Percentiles rank a stretch among this genome's conserved stretches.
Conservation (phyloP, 2,329 filamentous ascomycete genomes). For the Trichoderma cornu-damae region DNA sequence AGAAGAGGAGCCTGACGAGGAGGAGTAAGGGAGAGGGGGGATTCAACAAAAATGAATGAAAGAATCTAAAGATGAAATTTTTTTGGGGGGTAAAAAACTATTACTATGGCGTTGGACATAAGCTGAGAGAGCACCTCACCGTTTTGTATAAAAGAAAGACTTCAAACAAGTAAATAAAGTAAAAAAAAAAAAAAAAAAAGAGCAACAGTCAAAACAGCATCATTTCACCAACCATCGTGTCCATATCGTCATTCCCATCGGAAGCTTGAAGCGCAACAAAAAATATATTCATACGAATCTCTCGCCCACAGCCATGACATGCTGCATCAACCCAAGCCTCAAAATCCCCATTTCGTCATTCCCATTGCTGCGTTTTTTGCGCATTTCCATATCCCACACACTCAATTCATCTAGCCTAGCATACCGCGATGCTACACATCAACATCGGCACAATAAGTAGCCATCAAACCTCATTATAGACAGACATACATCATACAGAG, state of each 20-base stretch:
- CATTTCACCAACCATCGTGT: neutral
- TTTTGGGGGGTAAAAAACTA: slow-evolving; percentile 12
- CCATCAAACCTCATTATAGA: slow-evolving; percentile 18
- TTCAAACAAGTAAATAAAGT: neutral
- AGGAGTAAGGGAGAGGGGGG: slow-evolving; percentile 29
- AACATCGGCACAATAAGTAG: neutral
- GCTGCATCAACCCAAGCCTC: neutral
- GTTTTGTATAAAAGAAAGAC: neutral
- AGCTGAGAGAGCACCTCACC: slow-evolving; percentile 3
- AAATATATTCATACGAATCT: neutral
- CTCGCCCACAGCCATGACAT: neutral
- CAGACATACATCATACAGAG: slow-evolving; percentile 22
- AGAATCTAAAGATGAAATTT: neutral
- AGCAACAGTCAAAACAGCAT: neutral
- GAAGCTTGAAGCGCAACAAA: neutral
- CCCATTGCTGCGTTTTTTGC: neutral
- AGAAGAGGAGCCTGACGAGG: slow-evolving; percentile 47
- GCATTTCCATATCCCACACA: neutral
- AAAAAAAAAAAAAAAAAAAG: neutral
- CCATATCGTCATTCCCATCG: neutral
- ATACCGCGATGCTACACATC: neutral
- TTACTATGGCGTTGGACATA: slow-evolving; percentile 11
- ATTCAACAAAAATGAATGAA: slow-evolving; percentile 15
- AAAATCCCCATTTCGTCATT: neutral
- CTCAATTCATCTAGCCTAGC: neutral